Percentiles rank a stretch among this genome's conserved stretches.
phyloP scores from a whole-genome alignment of 2,329 filamentous ascomycete genomes.

The Colletotrichum aenigma region DNA sequence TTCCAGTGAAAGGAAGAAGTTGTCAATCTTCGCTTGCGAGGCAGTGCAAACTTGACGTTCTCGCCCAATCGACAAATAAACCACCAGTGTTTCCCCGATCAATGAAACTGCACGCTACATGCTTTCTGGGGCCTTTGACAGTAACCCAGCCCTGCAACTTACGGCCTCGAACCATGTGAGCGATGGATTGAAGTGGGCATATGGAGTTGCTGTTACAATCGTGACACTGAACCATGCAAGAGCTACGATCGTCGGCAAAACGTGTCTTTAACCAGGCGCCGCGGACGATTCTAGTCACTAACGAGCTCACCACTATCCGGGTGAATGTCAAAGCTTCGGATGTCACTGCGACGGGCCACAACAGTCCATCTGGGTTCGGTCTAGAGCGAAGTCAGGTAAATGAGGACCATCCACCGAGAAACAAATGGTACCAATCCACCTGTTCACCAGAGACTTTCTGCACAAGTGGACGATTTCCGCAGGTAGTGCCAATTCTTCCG shows the following conservation, averaged over 20 bases:
- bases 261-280: background rate
- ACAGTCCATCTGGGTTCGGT: background rate
- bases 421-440: background rate
- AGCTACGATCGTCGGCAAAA: background rate
- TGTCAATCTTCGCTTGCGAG: background rate
- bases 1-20: background rate
- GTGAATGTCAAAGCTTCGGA: background rate
- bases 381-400: background rate
- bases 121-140: background rate
- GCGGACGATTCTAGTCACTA: background rate
- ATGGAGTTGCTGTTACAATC: background rate
- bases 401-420: too few relatives aligned
- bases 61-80: background rate
- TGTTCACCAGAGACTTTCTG: background rate
- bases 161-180: background rate
- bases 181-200: background rate
- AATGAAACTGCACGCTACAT: background rate
- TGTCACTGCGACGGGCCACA: background rate
- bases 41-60: background rate
- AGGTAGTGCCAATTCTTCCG: background rate
- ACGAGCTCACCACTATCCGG: background rate
- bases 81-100: background rate
- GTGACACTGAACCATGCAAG: background rate
- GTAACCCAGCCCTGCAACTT: background rate
- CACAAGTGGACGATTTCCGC: background rate